Evolutionary conservation across 2,329 filamentous ascomycete genomes (phyloP), one percentile per base, ranked within the genome.

Genomic region (Xylariomycetidae sp.): DNA sequence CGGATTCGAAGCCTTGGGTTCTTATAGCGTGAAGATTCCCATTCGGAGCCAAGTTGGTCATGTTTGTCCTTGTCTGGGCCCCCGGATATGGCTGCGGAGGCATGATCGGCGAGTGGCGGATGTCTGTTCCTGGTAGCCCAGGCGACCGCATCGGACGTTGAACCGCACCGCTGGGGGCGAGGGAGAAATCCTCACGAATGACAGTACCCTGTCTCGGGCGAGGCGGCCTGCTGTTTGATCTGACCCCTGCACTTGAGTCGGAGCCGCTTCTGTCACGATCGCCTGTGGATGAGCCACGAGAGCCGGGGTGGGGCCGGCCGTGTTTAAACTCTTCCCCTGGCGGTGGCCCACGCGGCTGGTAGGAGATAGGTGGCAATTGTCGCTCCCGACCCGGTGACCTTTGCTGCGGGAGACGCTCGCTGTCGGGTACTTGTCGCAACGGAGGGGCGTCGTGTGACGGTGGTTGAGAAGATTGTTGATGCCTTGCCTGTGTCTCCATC

Each of bases 201-300:
- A 51, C 41, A 1, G 58, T 59, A 25, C 56, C 59, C 12, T 67
- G 67, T 26, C 62, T 59, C 8, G 62, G 48, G 16, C 62, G 58
- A 4, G 57, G 51, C 7, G 62, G 63, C n/a, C 64, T 61, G 37
- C 58, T 63, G 18, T 56, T 57, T 15, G 61, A 58, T 29, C 58
- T 55, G 8, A 59, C 60, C 17, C 62, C 62, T n/a, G 56, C 66
- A 51, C 72, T 75, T 3, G 71, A 62, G 15, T 77, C 72, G 0
- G 74, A 77, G 19, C 72, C 71, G 41, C 73, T 77, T 26, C 73
- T 61, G 27, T 76, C 66, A 8, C 72, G 63, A 27, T 74, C 71
- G 0, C 38, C 36, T 19, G 53, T 48, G 5, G 51, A 51, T 4
- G 41, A 36, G 2, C 45, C 45, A 16, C 56, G 51, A 3, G 57